Base-by-base conservation (phyloP, 2,329 filamentous ascomycete genomes). In the Massarina eburnea region DNA sequence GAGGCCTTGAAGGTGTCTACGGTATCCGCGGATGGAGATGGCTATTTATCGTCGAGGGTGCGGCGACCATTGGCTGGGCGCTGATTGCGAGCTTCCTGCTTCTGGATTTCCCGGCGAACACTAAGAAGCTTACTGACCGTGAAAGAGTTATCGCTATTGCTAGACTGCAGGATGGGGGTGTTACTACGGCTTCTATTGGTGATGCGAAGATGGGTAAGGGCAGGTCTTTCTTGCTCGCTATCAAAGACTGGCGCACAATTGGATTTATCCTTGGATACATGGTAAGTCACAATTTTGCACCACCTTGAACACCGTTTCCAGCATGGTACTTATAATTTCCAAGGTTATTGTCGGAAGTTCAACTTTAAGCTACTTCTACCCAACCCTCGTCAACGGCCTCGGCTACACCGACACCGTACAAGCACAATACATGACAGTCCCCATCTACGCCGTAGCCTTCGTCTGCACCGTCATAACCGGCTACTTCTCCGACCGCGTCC, bases 341-440 rank as follows among this genome's bases (percentile, higher is more conserved):
- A 24, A 68, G 66, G 61, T 68, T 35, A 74, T 74, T 37, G 71
- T 73, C 32, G 76, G 78, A 2, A 75, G 76, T 1, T 75, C 73
- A 1, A 80, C 78, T 0, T 67, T 80, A 12, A 75, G 73, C 2
- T 81, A 80, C 66, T 80, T 80, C 58, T 80, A 80, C 52, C 77
- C 77, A 0, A 78, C 76, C 0, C 67, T 80, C 7, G 76, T 80
- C 36, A 62, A 73, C n/a, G 75, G 73, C 2, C 71, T 81, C 0
- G 77, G 77, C 17, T 81, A 79, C 52, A 72, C 63, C 2, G 63
- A 66, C 4, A 63, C 69, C 15, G 70, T 70, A 34, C 57, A 64
- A 34, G 75, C 76, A 0, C 77, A 80, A 48, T 79, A 79, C 64
- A 79, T 80, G 76, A 68, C 64, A 2, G 69, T 80, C 2, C 78